A percentile compares a stretch with the other conserved stretches of the same genome.
Evolutionary conservation across 129 eudicot species (phyloP).

Genomic region (Saussurea involucrata): DNA sequence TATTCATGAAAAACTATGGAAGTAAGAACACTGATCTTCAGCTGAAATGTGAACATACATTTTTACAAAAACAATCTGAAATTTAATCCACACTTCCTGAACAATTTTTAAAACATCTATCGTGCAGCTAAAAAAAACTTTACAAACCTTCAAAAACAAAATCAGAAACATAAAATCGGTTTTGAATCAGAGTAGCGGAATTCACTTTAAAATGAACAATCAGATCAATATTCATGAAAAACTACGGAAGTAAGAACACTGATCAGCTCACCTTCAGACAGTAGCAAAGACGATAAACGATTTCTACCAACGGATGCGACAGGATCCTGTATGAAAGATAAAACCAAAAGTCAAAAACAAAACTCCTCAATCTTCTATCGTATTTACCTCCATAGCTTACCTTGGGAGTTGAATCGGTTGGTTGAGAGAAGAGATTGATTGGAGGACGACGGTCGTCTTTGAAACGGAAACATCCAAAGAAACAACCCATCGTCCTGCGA

Average conservation of each 20-base stretch:
- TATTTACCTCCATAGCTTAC: background rate
- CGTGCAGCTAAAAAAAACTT: background rate
- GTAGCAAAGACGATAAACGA: slow-evolving; percentile 40
- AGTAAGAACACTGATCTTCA: slow-evolving; percentile 21
- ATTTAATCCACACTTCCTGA: background rate
- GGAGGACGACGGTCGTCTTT: slow-evolving; percentile 31
- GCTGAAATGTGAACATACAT: slow-evolving; percentile 16
- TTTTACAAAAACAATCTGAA: background rate
- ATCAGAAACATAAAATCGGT: background rate
- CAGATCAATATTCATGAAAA: background rate
- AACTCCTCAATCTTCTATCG: background rate
- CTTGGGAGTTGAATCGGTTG: slow-evolving; percentile 23
- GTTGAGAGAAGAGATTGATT: slow-evolving; percentile 17
- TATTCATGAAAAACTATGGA: background rate
- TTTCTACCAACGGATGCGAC: slow-evolving; percentile 20
- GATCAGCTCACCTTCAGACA: slow-evolving; percentile 41
- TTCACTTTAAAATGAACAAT: background rate
- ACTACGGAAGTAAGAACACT: background rate
- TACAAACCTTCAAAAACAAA: background rate
- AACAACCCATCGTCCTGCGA: slow-evolving; percentile 55
- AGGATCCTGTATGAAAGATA: slow-evolving; percentile 26
- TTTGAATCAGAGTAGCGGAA: background rate
- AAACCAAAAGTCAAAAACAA: background rate
- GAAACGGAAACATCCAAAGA: slow-evolving; percentile 62
- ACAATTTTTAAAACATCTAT: background rate